Conservation (phyloP, 768 basidiomycete genomes). For the Psilocybe azurescens region DNA sequence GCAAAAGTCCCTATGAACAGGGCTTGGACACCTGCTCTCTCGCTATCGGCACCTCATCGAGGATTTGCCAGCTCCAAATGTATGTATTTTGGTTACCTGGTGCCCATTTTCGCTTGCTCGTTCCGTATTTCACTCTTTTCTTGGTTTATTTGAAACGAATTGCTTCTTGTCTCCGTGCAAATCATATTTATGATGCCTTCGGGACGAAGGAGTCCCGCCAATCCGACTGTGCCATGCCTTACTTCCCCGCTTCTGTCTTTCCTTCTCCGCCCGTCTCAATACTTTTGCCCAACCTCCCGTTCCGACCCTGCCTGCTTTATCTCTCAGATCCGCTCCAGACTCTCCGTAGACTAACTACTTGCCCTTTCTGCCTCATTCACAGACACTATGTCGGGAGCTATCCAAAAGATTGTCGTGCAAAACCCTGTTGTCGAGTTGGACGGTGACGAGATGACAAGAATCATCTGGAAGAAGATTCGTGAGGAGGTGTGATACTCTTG, state of each 20-base stretch:
- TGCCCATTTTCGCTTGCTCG: background rate
- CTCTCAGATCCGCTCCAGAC: background rate
- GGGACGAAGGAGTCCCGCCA: conserved; percentile 8
- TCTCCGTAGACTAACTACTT: conserved; percentile 3
- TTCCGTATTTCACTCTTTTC: background rate
- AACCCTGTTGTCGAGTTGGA: conserved; percentile 96
- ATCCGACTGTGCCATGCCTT: background rate
- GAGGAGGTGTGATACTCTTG: conserved; percentile 75
- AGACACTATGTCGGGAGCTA: conserved; percentile 28
- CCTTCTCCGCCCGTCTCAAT: background rate
- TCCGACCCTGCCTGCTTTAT: conserved; percentile 2
- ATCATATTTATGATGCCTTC: conserved; percentile 9
- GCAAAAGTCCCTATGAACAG: conserved; percentile 17
- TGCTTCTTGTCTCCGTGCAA: background rate
- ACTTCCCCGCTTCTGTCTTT: conserved; percentile 1
- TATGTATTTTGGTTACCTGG: conserved; percentile 10
- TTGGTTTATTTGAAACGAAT: background rate
- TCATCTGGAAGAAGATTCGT: conserved; percentile 98
- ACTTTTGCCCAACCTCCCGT: background rate
- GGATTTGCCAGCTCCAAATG: conserved; percentile 24
- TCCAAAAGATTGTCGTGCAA: conserved; percentile 77
- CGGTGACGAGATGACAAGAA: conserved; percentile 99
- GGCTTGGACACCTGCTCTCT: conserved; percentile 14
- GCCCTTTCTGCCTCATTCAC: conserved; percentile 4
- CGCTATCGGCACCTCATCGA: conserved; percentile 13